A percentile compares a stretch with the other conserved stretches of the same genome.
These are phyloP conservation scores for Knoxdaviesia capensis DNA, from an alignment of 2,329 filamentous ascomycete species.

Conservation along the genomic window DNA sequence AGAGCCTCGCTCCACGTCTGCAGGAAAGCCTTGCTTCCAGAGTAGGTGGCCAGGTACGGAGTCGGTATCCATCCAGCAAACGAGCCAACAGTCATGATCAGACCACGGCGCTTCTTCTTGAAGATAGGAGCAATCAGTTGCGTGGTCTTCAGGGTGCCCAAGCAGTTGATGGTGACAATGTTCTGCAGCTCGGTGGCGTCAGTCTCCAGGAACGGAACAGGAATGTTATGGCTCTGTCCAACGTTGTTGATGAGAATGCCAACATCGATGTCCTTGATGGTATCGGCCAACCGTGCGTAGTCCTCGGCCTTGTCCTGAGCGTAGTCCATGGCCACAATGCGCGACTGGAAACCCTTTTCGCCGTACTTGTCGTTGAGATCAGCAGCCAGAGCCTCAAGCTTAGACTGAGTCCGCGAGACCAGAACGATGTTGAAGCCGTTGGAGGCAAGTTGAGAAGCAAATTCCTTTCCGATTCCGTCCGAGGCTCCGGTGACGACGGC, in stretches of 20 bases:
- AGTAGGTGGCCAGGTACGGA: slow-evolving; percentile 86
- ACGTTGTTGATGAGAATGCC: slow-evolving; percentile 93
- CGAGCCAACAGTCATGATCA: slow-evolving; percentile 94
- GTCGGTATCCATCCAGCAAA: slow-evolving; percentile 87
- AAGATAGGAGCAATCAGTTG: slow-evolving; percentile 71
- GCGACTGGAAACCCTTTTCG: slow-evolving; percentile 42
- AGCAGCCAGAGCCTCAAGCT: slow-evolving; percentile 56
- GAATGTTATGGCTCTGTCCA: slow-evolving; percentile 81
- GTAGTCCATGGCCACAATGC: slow-evolving; percentile 83
- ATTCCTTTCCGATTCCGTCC: slow-evolving; percentile 94
- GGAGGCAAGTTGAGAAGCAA: slow-evolving; percentile 67
- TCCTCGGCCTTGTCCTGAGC: slow-evolving; percentile 58
- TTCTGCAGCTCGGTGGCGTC: slow-evolving; percentile 59
- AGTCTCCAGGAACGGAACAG: slow-evolving; percentile 72
- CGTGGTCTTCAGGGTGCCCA: slow-evolving; percentile 74
- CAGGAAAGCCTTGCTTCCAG: slow-evolving; percentile 92
- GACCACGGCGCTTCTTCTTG: slow-evolving; percentile 61
- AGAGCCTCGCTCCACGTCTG: slow-evolving; percentile 89
- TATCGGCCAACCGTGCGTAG: slow-evolving; percentile 50
- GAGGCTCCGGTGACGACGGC: slow-evolving; percentile 88
- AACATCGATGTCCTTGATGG: slow-evolving; percentile 57
- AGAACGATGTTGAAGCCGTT: slow-evolving; percentile 92
- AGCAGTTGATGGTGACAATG: slow-evolving; percentile 91
- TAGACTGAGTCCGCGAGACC: slow-evolving; percentile 85
- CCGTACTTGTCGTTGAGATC: slow-evolving; percentile 56